These are phyloP conservation scores for Trichophyton rubrum DNA, from an alignment of 2,329 filamentous ascomycete species.

Conservation along the genomic window DNA sequence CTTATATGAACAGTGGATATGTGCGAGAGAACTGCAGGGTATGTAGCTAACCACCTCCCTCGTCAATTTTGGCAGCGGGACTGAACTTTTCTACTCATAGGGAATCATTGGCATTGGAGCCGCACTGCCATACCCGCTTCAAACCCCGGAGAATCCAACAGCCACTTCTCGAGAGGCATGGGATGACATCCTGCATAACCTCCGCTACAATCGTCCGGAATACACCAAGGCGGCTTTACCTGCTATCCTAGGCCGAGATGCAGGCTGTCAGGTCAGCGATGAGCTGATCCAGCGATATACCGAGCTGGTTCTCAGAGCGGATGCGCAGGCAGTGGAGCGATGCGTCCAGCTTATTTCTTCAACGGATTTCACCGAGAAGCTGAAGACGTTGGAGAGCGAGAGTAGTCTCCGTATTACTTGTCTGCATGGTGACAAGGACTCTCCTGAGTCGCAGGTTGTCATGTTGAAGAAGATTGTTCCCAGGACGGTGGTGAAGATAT, in stretches of 20 bases:
- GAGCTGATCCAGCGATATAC: conserved; percentile 15
- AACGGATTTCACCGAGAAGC: conserved; percentile 18
- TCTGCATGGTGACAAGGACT: conserved; percentile 21
- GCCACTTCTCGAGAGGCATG: conserved; percentile 17
- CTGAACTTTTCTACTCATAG: conserved; percentile 2
- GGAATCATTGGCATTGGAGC: conserved; percentile 20
- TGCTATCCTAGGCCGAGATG: conserved; percentile 16
- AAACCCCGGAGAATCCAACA: conserved; percentile 15
- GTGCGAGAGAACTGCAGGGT: conserved; percentile 16
- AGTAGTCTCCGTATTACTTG: conserved; percentile 16
- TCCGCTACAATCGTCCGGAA: conserved; percentile 15
- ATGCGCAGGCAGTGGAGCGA: conserved; percentile 20
- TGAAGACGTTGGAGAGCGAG: conserved; percentile 13
- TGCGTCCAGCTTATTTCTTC: conserved; percentile 20
- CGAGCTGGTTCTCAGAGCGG: conserved; percentile 17
- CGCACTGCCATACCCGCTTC: conserved; percentile 16
- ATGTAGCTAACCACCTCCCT: conserved; percentile 1
- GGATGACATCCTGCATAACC: conserved; percentile 18
- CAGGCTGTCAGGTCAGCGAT: conserved; percentile 12
- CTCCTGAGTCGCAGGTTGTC: conserved; percentile 16
- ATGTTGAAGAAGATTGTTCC: conserved; percentile 17
- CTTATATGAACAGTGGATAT: conserved; percentile 16
- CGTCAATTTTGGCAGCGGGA: background rate
- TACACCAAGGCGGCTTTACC: conserved; percentile 16
- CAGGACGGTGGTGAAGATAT: conserved; percentile 18